Evolutionary conservation across 768 basidiomycete species (phyloP).

Genomic region (Leccinellum rugosiceps): DNA sequence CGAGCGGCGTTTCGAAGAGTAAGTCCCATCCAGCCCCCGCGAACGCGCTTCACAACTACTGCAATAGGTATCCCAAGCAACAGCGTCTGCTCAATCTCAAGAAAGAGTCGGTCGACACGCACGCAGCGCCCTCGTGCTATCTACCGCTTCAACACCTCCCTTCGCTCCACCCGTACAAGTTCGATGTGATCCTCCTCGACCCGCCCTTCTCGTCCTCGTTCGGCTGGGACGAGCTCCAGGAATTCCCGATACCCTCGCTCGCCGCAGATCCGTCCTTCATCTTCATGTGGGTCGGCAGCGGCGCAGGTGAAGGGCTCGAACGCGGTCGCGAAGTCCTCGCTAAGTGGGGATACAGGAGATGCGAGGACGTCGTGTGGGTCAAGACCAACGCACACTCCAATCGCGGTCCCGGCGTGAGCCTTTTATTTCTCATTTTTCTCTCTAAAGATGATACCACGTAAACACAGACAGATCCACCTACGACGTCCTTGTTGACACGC

Average conservation of each 20-base stretch:
- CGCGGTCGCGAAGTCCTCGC: slow-evolving; percentile 86
- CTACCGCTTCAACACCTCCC: slow-evolving; percentile 58
- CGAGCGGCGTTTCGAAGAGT: slow-evolving; percentile 93
- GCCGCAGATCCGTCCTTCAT: slow-evolving; percentile 92
- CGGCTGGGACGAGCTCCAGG: slow-evolving; percentile 80
- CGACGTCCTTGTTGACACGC: slow-evolving; percentile 79
- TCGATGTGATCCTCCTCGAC: slow-evolving; percentile 89
- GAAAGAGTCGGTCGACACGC: slow-evolving; percentile 66
- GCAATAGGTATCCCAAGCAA: slow-evolving; percentile 86
- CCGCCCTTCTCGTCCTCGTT: slow-evolving; percentile 87
- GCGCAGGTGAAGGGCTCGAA: slow-evolving; percentile 87
- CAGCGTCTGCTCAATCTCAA: slow-evolving; percentile 82
- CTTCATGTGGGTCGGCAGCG: slow-evolving; percentile 94
- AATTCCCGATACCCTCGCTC: slow-evolving; percentile 75
- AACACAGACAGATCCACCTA: slow-evolving; percentile 75
- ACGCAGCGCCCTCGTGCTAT: slow-evolving; percentile 72
- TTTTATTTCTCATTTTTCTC: not conserved
- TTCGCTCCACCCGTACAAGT: slow-evolving; percentile 62
- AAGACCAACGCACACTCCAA: slow-evolving; percentile 80
- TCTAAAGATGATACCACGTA: not conserved
- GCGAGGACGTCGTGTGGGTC: slow-evolving; percentile 99
- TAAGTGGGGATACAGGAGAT: slow-evolving; percentile 92
- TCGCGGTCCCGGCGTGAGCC: slow-evolving; percentile 68
- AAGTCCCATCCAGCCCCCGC: slow-evolving; percentile 32
- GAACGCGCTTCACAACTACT: not conserved